Base-by-base conservation (phyloP, 768 basidiomycete genomes). In the Pleurotus giganteus region DNA sequence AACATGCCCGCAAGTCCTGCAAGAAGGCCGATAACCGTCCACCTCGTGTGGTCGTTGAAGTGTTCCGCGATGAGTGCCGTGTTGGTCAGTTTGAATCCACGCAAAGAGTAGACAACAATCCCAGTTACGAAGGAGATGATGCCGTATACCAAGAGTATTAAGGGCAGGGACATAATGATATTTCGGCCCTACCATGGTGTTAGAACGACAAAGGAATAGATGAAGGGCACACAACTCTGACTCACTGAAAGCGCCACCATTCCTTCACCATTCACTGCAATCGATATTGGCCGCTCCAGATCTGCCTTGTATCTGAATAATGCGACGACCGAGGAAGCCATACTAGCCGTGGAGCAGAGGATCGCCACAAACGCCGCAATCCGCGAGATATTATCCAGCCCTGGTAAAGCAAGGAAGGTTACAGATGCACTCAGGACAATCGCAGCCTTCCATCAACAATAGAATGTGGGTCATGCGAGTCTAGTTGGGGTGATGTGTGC, bases 341-440 rank as follows among this genome's bases (percentile, higher is more conserved):
- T 84, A 60, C 86, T 84, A 57, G 83, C 77, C 0, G 83, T 77
- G 6, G 90, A 84, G 65, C 86, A 84, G 56, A 86, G 70, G 49
- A 88, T 80, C 28, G 88, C 83, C 12, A 89, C 73, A 60, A 92
- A 77, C 28, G 83, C 85, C 21, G 84, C 80, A 45, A 84, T 74
- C 54, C 89, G 80, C 54, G 85, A 71, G 58, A 85, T 58, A 56
- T 73, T 78, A 66, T 86, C 85, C 68, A 93, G 60, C 34, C 85
- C 87, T 61, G 91, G 89, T 51, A 93, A 77, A 47, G 88, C 82
- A 65, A 93, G 79, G 71, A 91, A 85, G 24, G 89, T 91, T 54
- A 91, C 86, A 36, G 89, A 88, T 28, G 89, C 86, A 60, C 91
- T 91, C 55, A 92, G 73, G 21, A 91, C 78, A 55, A 91, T 78